Evolutionary conservation across 1,284 basidiomycete species (phyloP).

Genomic region (Phylloporus gajari): DNA sequence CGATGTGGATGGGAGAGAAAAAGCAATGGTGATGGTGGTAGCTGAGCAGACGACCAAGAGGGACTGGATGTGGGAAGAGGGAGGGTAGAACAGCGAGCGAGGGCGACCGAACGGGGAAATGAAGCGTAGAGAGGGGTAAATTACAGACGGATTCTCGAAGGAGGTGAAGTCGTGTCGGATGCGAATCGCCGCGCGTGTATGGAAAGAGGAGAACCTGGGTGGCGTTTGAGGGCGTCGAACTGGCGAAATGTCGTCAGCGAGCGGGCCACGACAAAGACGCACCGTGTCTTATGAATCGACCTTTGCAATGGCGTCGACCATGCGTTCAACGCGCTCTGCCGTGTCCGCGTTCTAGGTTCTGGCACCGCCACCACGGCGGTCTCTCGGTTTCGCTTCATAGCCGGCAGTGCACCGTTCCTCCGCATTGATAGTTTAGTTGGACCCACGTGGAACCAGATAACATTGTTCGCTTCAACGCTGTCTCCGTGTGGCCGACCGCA

Average conservation of each 20-base stretch:
- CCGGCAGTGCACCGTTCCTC: slow-evolving; percentile 7
- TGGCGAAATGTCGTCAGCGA: background rate
- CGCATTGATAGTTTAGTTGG: no score
- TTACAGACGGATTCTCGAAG: slow-evolving; percentile 25
- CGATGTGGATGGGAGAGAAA: slow-evolving; percentile 4
- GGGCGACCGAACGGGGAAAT: slow-evolving; percentile 11
- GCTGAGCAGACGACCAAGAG: slow-evolving; percentile 1
- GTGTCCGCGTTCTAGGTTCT: background rate
- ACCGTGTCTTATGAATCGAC: background rate
- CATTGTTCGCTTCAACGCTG: background rate
- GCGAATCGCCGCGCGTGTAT: slow-evolving; percentile 27
- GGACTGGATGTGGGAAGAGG: background rate
- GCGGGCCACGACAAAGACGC: background rate
- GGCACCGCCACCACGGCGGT: slow-evolving; percentile 11
- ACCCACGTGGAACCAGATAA: no score
- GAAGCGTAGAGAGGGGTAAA: background rate
- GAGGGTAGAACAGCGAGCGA: background rate
- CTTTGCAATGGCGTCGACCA: background rate
- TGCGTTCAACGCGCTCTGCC: background rate
- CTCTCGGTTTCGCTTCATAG: slow-evolving; percentile 8
- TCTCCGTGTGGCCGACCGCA: background rate
- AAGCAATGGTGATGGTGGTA: slow-evolving; percentile 1
- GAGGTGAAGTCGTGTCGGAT: slow-evolving; percentile 2
- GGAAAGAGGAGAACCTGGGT: slow-evolving; percentile 5
- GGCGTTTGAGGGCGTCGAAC: background rate